Evolutionary conservation across 345 rosid species (phyloP).

Genomic region (Mallotus nudiflorus): DNA sequence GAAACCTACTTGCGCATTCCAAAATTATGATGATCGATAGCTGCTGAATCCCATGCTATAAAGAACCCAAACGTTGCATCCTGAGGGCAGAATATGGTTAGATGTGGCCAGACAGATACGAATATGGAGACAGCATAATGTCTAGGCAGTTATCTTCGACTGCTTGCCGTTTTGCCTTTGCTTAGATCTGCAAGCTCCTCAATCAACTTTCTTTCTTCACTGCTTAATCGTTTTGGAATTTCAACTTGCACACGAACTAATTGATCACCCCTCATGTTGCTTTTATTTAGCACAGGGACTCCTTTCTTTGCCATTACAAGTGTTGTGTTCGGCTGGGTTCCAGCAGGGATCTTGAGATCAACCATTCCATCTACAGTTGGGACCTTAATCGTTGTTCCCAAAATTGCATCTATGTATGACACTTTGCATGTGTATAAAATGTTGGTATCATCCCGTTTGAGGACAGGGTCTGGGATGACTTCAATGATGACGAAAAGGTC

Average conservation of each 20-base stretch:
- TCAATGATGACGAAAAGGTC: conserved; percentile 87
- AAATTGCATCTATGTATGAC: conserved; percentile 82
- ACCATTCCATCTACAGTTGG: conserved; percentile 95
- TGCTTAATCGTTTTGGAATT: conserved; percentile 88
- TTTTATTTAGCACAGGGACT: conserved; percentile 83
- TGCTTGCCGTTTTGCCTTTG: conserved; percentile 75
- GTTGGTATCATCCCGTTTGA: conserved; percentile 85
- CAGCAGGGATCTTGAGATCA: conserved; percentile 91
- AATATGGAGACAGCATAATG: not conserved
- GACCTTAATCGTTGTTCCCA: conserved; percentile 84
- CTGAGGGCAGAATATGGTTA: not conserved
- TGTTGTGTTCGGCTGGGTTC: conserved; percentile 91
- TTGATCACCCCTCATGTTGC: conserved; percentile 92
- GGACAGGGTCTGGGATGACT: conserved; percentile 77
- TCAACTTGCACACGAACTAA: conserved; percentile 96
- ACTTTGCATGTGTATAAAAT: conserved; percentile 85
- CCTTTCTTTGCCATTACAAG: conserved; percentile 96
- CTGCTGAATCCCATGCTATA: not conserved
- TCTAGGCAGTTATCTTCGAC: conserved; percentile 27
- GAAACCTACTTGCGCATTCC: not conserved
- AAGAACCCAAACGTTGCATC: not conserved
- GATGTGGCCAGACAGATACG: not conserved
- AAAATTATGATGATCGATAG: not conserved
- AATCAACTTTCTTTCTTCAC: conserved; percentile 78
- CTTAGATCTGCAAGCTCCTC: conserved; percentile 92